Evolutionary conservation across 2,329 filamentous ascomycete genomes (phyloP).

Genomic region (Cladosporium sp.): DNA sequence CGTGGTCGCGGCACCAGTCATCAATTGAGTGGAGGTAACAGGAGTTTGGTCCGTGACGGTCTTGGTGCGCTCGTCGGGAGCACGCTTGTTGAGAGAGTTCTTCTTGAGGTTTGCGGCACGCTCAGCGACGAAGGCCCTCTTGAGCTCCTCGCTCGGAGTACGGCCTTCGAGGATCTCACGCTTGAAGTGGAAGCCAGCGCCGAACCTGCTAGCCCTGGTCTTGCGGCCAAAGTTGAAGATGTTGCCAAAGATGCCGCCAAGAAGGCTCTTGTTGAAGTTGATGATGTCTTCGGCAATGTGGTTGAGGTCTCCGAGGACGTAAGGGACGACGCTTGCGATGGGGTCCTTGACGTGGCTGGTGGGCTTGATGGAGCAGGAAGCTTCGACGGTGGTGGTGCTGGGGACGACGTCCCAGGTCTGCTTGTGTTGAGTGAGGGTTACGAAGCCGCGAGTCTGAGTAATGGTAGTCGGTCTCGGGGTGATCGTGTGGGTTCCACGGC

Average conservation of each 20-base stretch:
- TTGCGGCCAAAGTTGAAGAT: constrained; percentile 3
- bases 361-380: constrained; percentile 14
- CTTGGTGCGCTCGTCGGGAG: constrained; percentile 34
- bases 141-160: constrained; percentile 16
- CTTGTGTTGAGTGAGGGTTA: constrained; percentile 25
- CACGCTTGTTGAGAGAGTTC: constrained; percentile 26
- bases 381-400: constrained; percentile 16
- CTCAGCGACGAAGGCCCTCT: constrained; percentile 21
- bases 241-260: constrained; percentile 5
- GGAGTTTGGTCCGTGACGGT: constrained; percentile 30
- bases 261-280: neutral
- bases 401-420: constrained; percentile 17
- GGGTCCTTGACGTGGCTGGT: constrained; percentile 22
- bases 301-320: constrained; percentile 19
- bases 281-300: constrained; percentile 10
- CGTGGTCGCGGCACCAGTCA: constrained; percentile 17
- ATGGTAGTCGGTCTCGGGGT: constrained; percentile 18
- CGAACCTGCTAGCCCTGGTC: neutral
- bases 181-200: constrained; percentile 20
- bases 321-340: constrained; percentile 25
- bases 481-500: constrained; percentile 17
- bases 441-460: constrained; percentile 20
- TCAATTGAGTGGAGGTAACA: constrained; percentile 17
- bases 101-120: constrained; percentile 16
- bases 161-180: constrained; percentile 20